phyloP scores from a whole-genome alignment of 306 rosid genomes.

The Gastrolobium villosum region DNA sequence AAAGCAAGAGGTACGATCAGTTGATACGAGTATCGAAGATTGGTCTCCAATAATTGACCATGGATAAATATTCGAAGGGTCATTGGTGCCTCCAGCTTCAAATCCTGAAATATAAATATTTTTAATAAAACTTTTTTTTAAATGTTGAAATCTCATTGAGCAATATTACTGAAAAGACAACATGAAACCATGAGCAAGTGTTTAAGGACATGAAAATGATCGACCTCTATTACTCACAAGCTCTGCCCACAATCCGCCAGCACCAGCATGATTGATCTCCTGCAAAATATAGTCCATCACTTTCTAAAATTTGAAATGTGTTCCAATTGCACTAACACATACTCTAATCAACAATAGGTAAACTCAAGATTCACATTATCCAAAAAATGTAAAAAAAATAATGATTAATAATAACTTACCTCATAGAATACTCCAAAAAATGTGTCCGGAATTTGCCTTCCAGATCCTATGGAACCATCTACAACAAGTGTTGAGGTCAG shows the following conservation, averaged over 20 bases:
- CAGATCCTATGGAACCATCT: constrained; percentile 61
- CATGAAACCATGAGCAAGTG: no score
- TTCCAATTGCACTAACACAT: no score
- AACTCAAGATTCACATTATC: no score
- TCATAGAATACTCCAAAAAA: constrained; percentile 75
- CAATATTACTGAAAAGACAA: not conserved
- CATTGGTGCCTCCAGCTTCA: constrained; percentile 76
- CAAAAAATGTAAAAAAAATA: no score
- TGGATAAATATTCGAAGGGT: constrained; percentile 74
- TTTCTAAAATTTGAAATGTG: no score
- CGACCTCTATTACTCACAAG: constrained; percentile 77
- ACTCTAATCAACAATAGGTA: no score
- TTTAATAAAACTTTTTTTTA: not conserved
- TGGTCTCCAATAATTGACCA: constrained; percentile 74
- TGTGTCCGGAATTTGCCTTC: constrained; percentile 54
- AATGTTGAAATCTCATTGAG: no score
- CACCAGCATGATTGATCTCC: constrained; percentile 94
- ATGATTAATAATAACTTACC: constrained; percentile 43
- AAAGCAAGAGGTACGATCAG: constrained; percentile 73
- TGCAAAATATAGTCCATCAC: constrained; percentile 38
- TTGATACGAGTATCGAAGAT: constrained; percentile 62
- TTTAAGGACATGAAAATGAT: not conserved
- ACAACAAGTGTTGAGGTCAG: constrained; percentile 52
- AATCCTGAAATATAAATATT: constrained; percentile 61
- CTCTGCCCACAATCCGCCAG: constrained; percentile 89